A percentile compares a stretch with the other conserved stretches of the same genome.
Conservation (phyloP, 257 asterid species). For the Scutellaria minor region DNA sequence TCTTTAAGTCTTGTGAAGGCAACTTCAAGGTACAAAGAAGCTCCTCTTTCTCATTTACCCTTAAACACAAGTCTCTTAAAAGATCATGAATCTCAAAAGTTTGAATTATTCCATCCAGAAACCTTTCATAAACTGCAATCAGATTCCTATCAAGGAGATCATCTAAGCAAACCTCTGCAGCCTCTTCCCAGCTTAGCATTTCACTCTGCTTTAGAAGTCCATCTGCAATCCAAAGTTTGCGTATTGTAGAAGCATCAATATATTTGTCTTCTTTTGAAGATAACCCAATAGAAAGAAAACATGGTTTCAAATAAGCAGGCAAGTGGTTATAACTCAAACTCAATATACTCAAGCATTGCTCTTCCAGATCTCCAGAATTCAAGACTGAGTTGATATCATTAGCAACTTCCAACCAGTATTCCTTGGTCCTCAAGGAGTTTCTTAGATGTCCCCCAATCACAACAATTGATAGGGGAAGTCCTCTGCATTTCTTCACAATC, state of each 20-base stretch:
- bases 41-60: background rate
- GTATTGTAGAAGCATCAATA: background rate
- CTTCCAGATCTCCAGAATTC: background rate
- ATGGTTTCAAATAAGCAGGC: background rate
- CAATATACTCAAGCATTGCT: background rate
- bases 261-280: too few species aligned
- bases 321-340: background rate
- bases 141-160: slow-evolving; percentile 6
- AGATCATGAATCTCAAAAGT: background rate
- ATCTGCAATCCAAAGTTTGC: background rate
- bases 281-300: slow-evolving; percentile 2
- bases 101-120: background rate
- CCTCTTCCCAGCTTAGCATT: background rate
- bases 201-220: background rate
- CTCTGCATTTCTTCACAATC: slow-evolving; percentile 6
- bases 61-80: background rate
- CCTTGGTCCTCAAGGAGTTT: background rate
- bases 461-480: slow-evolving; percentile 26
- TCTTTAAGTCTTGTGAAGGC: too few species aligned
- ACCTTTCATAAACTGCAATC: background rate
- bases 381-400: background rate
- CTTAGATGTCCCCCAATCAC: slow-evolving; percentile 20
- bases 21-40: too few species aligned
- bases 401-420: background rate
- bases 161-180: background rate